Conservation (phyloP, 2,329 filamentous ascomycete genomes). For the Drechslerella dactyloides region DNA sequence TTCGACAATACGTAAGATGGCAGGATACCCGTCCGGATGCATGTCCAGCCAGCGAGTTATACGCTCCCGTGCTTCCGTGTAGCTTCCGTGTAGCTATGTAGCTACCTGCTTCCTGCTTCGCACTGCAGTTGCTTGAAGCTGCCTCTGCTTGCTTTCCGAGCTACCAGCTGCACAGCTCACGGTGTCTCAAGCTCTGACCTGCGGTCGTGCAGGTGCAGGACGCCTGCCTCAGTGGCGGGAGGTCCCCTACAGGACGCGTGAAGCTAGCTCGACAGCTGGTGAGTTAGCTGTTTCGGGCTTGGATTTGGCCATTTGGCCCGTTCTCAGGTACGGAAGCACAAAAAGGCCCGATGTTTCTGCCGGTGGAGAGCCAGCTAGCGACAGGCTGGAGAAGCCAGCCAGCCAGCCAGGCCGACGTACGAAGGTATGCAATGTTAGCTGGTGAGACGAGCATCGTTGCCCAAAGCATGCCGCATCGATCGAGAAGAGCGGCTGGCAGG, state of each 20-base stretch:
- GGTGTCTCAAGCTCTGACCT: slow-evolving; percentile 45
- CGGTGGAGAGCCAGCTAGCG: too few species aligned
- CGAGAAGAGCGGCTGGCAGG: slow-evolving; percentile 13
- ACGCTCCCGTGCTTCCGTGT: too few species aligned
- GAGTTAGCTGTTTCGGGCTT: slow-evolving; percentile 1
- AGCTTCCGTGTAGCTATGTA: too few species aligned
- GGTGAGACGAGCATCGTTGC: not conserved
- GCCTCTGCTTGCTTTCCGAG: slow-evolving; percentile 26
- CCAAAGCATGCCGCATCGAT: not conserved
- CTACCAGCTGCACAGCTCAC: slow-evolving; percentile 29
- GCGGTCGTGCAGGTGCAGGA: slow-evolving; percentile 37
- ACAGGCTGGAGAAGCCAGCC: too few species aligned
- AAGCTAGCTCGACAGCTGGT: not conserved
- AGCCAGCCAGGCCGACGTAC: not conserved
- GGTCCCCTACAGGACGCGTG: slow-evolving; percentile 39
- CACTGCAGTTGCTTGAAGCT: not conserved
- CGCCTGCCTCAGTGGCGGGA: slow-evolving; percentile 40
- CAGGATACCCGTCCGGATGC: too few species aligned
- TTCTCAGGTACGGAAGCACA: not conserved
- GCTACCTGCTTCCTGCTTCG: not conserved
- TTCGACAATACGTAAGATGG: not conserved
- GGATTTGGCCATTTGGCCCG: not conserved
- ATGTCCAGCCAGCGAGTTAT: too few species aligned
- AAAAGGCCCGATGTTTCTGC: not conserved
- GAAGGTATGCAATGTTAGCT: not conserved